Base-by-base conservation (phyloP, 495 filamentous ascomycete species). In the Barbatosphaeria neglecta region DNA sequence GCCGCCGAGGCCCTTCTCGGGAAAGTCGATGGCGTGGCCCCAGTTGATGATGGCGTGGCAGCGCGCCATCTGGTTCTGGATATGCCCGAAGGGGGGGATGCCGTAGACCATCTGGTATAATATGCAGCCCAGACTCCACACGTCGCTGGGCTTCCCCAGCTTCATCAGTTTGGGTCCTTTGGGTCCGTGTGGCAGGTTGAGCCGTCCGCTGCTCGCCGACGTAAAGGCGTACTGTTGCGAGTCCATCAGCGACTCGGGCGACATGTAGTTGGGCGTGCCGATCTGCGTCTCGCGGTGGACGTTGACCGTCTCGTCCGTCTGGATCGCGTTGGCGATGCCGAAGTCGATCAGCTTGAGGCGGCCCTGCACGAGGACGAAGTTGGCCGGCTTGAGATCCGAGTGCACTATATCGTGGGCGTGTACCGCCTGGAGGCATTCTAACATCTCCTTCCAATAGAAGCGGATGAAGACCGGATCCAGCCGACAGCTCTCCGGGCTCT, bases 371-470 rank as follows among this genome's bases (percentile, higher is more conserved):
- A 93, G 71, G 37, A 94, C 83, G 51, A 94, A 94, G 54, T 94
- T 98, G 49, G 89, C 88, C 2, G 92, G 92, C 57, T 98, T 98
- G 24, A 98, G 74, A 58, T 98, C 92, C 2, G 86, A 93, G 63
- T 98, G 92, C 10, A 98, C 90, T 43, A 98, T 87, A 60, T 95
- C 89, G 53, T 81, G 69, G 1, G 81, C 73, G 58, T 98, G 92
- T 0, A 98, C 88, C 2, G 90, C 76, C 43, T 85, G 76, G 4
- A 98, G 82, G 62, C 92, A 98, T 56, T 93, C 87, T 4, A 98
- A 83, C 93, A 98, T 97, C 66, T 98, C 92, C 57, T 89, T 87
- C 92, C 92, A 98, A 69, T 94, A 95, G 65, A 87, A 87, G 8
- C 92, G 83, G n/a, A 89, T 85, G 54, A 96, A 97, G 42, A 81